Conservation (phyloP, 768 basidiomycete species). For the Gautieria morchelliformis region DNA sequence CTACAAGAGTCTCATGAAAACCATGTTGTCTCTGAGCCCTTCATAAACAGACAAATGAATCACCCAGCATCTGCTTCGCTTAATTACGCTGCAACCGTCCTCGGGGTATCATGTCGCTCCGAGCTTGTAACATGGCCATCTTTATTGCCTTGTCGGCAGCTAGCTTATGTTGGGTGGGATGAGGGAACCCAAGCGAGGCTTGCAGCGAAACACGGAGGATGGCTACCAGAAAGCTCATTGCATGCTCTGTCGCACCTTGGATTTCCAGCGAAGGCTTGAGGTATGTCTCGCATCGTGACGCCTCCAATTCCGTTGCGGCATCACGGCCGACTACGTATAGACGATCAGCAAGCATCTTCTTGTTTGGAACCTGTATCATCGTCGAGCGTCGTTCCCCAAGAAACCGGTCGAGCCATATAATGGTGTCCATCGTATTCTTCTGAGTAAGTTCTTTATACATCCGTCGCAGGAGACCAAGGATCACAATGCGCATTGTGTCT, state of each 20-base stretch:
- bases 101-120: neutral
- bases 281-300: neutral
- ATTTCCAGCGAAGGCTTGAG: neutral
- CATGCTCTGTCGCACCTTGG: neutral
- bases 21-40: too few species aligned
- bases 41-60: too few species aligned
- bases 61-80: neutral
- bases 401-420: constrained; percentile 3
- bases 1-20: too few species aligned
- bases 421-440: neutral
- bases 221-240: neutral
- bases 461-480: neutral
- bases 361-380: neutral
- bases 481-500: neutral
- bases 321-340: neutral
- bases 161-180: neutral
- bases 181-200: neutral
- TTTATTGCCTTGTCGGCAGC: neutral
- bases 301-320: neutral
- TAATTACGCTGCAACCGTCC: neutral
- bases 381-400: neutral
- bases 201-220: neutral
- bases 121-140: neutral
- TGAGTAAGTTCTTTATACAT: neutral
- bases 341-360: neutral